Evolutionary conservation across 345 rosid species (phyloP).

Genomic region (Eucalyptus tenuipes): DNA sequence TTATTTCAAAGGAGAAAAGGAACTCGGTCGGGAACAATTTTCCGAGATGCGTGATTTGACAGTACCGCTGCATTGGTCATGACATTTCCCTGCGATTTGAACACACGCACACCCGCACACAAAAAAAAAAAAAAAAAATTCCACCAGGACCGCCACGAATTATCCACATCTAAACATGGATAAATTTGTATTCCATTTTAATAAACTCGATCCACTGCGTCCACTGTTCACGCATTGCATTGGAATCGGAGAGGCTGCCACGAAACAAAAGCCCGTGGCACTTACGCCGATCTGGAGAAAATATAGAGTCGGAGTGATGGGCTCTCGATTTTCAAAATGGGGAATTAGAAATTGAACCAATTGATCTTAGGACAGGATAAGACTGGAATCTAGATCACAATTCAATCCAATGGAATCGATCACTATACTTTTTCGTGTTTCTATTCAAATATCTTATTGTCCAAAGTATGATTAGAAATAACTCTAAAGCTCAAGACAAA

Average conservation of each 20-base stretch:
- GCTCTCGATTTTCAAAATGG: too few relatives aligned
- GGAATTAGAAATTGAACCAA: too few relatives aligned
- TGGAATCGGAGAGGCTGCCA: neutral
- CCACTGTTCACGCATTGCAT: neutral
- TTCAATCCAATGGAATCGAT: too few relatives aligned
- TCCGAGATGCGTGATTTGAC: neutral
- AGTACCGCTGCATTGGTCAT: neutral
- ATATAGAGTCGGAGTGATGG: neutral
- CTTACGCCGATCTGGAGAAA: neutral
- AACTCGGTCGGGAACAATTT: neutral
- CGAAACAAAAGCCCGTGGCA: neutral
- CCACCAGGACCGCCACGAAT: neutral
- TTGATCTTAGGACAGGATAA: accelerated
- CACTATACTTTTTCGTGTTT: too few relatives aligned
- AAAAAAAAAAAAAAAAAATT: neutral
- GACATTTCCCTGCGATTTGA: neutral
- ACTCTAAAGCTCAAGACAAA: too few relatives aligned
- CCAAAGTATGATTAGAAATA: too few relatives aligned
- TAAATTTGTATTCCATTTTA: neutral
- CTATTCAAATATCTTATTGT: too few relatives aligned
- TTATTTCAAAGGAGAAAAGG: neutral
- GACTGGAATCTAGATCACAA: accelerated
- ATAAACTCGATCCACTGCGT: neutral
- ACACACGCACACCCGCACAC: too few relatives aligned
- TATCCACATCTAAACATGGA: neutral